Evolutionary conservation across 768 basidiomycete genomes (phyloP), one percentile per base, ranked within the genome.

Genomic region (Suillus brevipes): DNA sequence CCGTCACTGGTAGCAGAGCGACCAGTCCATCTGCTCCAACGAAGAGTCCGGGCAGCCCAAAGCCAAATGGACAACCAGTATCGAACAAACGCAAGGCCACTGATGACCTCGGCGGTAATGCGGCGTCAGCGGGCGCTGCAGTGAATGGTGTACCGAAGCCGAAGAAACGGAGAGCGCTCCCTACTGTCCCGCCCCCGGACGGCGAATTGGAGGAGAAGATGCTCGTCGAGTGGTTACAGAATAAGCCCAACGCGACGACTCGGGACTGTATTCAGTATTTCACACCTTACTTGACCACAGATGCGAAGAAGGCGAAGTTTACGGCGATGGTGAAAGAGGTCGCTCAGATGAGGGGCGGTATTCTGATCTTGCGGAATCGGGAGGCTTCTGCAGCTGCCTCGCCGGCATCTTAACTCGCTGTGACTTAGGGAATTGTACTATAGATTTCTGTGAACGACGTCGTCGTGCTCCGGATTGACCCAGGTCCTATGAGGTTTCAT

Each of bases 251-350:
- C 65, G 86, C 90, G 60, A 87, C 86, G 63, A 94, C 92, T 40
- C 82, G 88, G 65, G 90, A 92, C 70, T 92, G 91, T 71, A 93
- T 94, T 66, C 85, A 87, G 60, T 84, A 91, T 73, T 94, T 94
- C 72, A 88, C 87, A 66, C 87, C 87, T 18, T 93, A 91, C 70
- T 74, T 94, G 61, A 88, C 85, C 37, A 87, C 88, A 70, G 83
- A 82, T 57, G 84, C 82, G 68, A 89, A 87, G 81, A 92, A 92
- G 82, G 72, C 75, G 57, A 86, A 83, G 75, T 92, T 94, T 72
- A 90, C 91, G n/a, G 83, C 81, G 12, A 82, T 94, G 75, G 89
- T 94, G 55, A 89, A 90, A 79, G 87, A 92, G 75, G 87, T 92
- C 53, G 92, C 92, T 23, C 81, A 85, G 73, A 74, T 93, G 75